Evolutionary conservation across 192 early-diverging fungal genomes (phyloP), one percentile per base, ranked within the genome.

Genomic region (Coemansia sp.): DNA sequence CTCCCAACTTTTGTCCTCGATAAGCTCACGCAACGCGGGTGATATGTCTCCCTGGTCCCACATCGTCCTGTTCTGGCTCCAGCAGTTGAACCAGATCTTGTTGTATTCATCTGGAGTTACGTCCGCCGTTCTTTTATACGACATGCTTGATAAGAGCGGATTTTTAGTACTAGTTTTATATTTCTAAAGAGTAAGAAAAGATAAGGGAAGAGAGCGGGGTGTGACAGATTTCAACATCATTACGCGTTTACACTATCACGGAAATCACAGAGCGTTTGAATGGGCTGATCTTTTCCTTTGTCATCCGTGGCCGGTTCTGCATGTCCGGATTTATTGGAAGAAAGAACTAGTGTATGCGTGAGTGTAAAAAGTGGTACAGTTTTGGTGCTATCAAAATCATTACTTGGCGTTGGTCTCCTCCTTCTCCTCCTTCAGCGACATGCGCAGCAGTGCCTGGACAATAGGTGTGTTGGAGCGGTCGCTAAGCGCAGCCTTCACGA

Each of bases 1-100:
- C 59, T 59, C 52, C 72, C 72, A 81, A n/a, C 65, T 36, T 38
- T 72, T 75, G 29, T 81, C 72, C n/a, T 61, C 50, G 27, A 81
- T 72, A 23, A 81, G 63, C 53, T 81, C 62, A 45, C 66, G 69
- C 34, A 81, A 65, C 4, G 79, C 79, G 7, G 79, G 79, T 11
- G 72, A 74, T 27, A 75, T 58, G 19, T 75, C 64, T 50, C 79
- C 79, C 56, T 59, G 67, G 70, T 75, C 72, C 79, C 79, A 81
- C 31, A 13, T 48, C 8, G 70, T 79, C 1, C 31, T 62, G 40
- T 37, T 59, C 40, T n/a, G 50, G 41, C 55, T 61, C 75, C 75
- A 79, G 66, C 50, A 58, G 2, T 50, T 44, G 36, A 44, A 31
- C 75, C 75, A 79, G 45, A 72, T 61, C 59, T 57, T 42, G 65